Evolutionary conservation across 1,139 yeast genomes (phyloP), one percentile per base, ranked within the genome.

Genomic region (Yamadazyma trypodendri): DNA sequence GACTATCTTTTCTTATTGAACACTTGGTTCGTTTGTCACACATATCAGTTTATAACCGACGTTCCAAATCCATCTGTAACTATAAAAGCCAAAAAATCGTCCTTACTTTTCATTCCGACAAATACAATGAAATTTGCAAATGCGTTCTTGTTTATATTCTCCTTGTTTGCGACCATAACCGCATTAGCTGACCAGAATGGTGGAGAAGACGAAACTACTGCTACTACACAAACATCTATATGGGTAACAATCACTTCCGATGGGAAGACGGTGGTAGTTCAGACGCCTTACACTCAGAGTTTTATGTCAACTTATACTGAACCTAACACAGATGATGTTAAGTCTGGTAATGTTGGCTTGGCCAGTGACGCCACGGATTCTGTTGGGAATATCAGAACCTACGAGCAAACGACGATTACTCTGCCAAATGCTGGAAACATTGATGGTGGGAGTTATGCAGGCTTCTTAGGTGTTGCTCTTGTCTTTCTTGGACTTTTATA

Each of bases 211-310:
- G 15, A 14, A 13, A 42, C 36, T n/a, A n/a, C n/a, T 2, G 36
- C 52, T 14, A 44, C 44, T 3, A 35, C 56, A 3, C 42, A 51
- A 6, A 58, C 64, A 5, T 50, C 61, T 13, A 64, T 67, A 2
- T 69, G 65, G 61, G 55, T 61, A 10, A 70, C 76, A 11, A 43
- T 58, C 24, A 69, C 75, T 6, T 46, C 52, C 2, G 45, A 52
- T 28, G 75, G 75, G 2, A 51, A 41, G 14, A 38, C 56, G 11
- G 48, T 58, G 2, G 63, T 62, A n/a, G 48, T 58, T n/a, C 54
- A 54, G 24, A 49, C 68, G 0, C 32, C 43, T 7, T 71, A 49
- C 45, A 30, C 45, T n/a, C 77, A 70, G 44, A 32, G 53, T 2
- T 70, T 71, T 44, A 52, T 53, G 55, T 36, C 51, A 13, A 58